Percentiles rank a stretch among this genome's conserved stretches.
These are phyloP conservation scores for Ogataea methanolica DNA, from an alignment of 805 yeast genomes.

Conservation along the genomic window DNA sequence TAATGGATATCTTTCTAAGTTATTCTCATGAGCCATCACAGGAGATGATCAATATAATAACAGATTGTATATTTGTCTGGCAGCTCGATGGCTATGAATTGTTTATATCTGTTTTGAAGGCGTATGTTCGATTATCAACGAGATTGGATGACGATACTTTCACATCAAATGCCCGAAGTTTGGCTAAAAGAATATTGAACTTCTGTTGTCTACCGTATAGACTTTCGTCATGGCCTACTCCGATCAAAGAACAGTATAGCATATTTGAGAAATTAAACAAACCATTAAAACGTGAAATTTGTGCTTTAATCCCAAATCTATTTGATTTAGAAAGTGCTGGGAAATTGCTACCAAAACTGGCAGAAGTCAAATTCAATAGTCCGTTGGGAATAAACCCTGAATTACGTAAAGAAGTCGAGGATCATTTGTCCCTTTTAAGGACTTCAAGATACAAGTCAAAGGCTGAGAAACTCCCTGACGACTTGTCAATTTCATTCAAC, in stretches of 20 bases:
- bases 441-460: background rate
- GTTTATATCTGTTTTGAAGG: conserved; percentile 10
- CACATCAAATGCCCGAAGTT: conserved; percentile 3
- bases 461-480: conserved; percentile 3
- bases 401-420: background rate
- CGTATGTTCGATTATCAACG: conserved; percentile 3
- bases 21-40: conserved; percentile 1
- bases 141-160: background rate
- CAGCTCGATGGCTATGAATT: conserved; percentile 21
- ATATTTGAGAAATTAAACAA: conserved; percentile 7
- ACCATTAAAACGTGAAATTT: conserved; percentile 6
- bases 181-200: conserved; percentile 9
- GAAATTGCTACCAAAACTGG: background rate
- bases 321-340: conserved; percentile 3
- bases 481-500: conserved; percentile 3
- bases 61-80: conserved; percentile 20
- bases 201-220: conserved; percentile 11
- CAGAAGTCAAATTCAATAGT: background rate
- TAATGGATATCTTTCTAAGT: conserved; percentile 8
- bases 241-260: conserved; percentile 5
- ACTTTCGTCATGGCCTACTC: conserved; percentile 12
- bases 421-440: too few relatives aligned
- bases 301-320: conserved; percentile 2
- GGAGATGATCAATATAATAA: conserved; percentile 5
- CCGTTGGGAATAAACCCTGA: background rate